Evolutionary conservation across 345 rosid species (phyloP), one percentile per base, ranked within the genome.

Genomic region (Euphorbia peplus): DNA sequence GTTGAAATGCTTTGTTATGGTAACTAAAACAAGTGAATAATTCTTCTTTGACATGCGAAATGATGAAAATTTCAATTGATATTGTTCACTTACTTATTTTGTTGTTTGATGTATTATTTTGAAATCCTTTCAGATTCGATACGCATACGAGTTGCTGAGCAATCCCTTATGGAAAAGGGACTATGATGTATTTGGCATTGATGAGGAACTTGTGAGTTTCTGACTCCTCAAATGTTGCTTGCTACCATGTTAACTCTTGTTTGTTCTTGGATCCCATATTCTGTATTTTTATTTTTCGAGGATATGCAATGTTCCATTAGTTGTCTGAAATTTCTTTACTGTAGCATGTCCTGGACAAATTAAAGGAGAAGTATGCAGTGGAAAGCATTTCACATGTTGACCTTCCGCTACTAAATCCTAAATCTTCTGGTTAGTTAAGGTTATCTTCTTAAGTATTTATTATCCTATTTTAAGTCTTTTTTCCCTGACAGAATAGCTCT

Each of bases 161-260:
- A 83, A 91, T 84, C 81, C 80, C 50, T 60, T 80, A 47, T 88
- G 93, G 96, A 93, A 88, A 86, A 83, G 95, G 72, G 87, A 91
- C 70, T 93, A 88, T 79, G 97, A 89, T 66, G 22, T 83, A 8
- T 93, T 86, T 72, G 85, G 86, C 66, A 77, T 93, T 72, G 96
- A 93, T 70, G 95, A 93, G 79, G 83, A 89, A 53, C 74, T 41
- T 55, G 98, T 91, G 80, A 84, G 97, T 85, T 67, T 30, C 71
- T 69, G 14, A 12, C 24, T 63, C 54, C 56, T 69, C 41, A 12
- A 52, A 22, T 5, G 18, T 60, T 72, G 47, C 22, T 41, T 70
- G 46, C 37, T 4, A 15, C 24, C 11, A 58, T 30, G 32, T 30
- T 73, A 4, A 60, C 54, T 46, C 15, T 26, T 8, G 42, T 72